Evolutionary conservation across 2,329 filamentous ascomycete species (phyloP).

Genomic region (Knoxdaviesia capensis): DNA sequence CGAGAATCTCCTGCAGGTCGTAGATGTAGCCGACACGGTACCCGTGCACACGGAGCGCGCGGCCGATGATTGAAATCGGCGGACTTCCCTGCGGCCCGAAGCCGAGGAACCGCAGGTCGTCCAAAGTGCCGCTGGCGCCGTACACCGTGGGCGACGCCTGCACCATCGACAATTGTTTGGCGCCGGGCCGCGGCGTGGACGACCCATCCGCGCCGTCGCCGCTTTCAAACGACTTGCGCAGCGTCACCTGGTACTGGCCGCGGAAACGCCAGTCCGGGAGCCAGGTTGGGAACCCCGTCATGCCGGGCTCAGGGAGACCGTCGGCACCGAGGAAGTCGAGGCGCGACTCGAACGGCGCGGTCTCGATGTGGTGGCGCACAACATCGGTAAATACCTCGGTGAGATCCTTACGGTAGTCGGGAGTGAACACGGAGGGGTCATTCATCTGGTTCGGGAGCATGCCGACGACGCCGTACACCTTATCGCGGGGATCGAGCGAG

Average conservation of each 20-base stretch:
- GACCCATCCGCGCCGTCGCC: constrained; percentile 1
- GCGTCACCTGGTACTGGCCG: constrained; percentile 5
- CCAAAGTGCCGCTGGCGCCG: constrained; percentile 4
- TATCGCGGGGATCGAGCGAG: constrained; percentile 9
- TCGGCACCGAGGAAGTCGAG: constrained; percentile 6
- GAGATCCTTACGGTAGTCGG: constrained; percentile 9
- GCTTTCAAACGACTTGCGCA: constrained; percentile 4
- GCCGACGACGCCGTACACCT: constrained; percentile 9
- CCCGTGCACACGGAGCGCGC: constrained; percentile 5
- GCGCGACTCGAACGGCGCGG: constrained; percentile 4
- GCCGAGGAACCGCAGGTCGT: constrained; percentile 2
- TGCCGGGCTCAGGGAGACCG: constrained; percentile 7
- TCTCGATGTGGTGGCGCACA: constrained; percentile 4
- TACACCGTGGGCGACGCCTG: constrained; percentile 1
- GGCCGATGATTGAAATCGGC: not conserved
- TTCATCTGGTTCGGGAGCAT: constrained; percentile 5
- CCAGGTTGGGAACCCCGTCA: constrained; percentile 6
- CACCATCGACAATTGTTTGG: too few relatives aligned
- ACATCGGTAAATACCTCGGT: constrained; percentile 9
- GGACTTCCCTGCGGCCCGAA: too few relatives aligned
- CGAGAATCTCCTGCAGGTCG: constrained; percentile 5
- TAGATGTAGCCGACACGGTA: constrained; percentile 7
- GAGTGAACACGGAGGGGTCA: constrained; percentile 6
- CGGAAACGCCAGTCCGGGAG: constrained; percentile 6
- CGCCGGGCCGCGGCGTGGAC: constrained; percentile 1